Base-by-base conservation (phyloP, 495 filamentous ascomycete species). In the Viridothelium virens region DNA sequence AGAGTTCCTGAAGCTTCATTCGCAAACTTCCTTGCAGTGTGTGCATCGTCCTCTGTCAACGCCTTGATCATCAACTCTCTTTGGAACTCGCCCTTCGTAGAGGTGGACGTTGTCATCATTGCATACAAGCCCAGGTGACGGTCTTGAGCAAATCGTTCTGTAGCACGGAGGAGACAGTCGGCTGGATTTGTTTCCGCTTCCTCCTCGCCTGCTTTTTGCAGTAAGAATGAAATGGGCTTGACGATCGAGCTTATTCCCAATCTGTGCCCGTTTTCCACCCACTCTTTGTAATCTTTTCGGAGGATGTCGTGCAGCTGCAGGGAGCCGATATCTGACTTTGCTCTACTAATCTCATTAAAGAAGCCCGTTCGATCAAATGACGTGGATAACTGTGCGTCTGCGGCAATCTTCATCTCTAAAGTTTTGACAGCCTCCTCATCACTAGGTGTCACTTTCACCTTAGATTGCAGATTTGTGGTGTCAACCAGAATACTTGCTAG, bases 231-330 rank as follows among this genome's bases (percentile, higher is more conserved):
- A 9, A 97, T 77, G 0, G 85, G 80, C 70, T 87, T 87, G 37
- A 92, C 85, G 3, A 89, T 80, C 11, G 85, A 85, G 59, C 87
- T 88, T 59, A 96, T 89, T 1, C 94, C 94, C 9, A 98, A 75
- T 25, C 77, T 82, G 38, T 84, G 72, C 1, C 71, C 75, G 39
- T 66, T 70, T 70, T 91, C 91, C 3, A 71, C 77, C 92, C 92
- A 98, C 65, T 88, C 83, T 77, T 98, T 98, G 76, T 94, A 98
- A 75, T 98, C 94, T 69, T 95, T 92, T 65, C 87, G 82, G 61
- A 97, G 74, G 16, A 96, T 82, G 68, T 97, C 95, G 2, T 83
- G 74, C 66, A 94, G 73, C 2, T 79, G 82, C 67, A 98, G 77
- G 2, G 75, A 68, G 63, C 83, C 83, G 56, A 97, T 81, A 67